Base-by-base conservation (phyloP, 139 green algal genomes). In the Edaphochlamys debaryana region DNA sequence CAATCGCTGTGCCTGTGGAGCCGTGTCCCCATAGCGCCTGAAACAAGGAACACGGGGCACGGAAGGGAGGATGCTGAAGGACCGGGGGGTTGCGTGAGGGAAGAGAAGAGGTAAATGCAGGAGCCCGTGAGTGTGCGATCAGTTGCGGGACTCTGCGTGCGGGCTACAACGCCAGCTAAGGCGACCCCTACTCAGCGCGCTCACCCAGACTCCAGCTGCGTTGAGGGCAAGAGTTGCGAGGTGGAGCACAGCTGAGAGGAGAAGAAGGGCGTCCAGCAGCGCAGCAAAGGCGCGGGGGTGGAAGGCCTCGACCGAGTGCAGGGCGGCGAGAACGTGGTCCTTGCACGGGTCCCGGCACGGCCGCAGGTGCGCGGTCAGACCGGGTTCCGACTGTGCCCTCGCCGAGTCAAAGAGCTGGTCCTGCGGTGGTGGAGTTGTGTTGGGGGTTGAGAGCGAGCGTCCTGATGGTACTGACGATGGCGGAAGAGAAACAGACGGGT, bases 311-410 rank as follows among this genome's bases (percentile, higher is more conserved):
- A 36, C 42, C 15, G 45, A 32, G 34, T 83, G 63, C 13, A 83
- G 77, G 4, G 34, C 0, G 0, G 63, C 63, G 13, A 83, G 77
- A 23, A 83, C 34, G 45, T 75, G 42, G 64, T 83, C 77, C 17
- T 50, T 83, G 41, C 34, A 30, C 11, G 77, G 77, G 63, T 83
- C 64, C 23, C 77, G 77, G 34, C 34, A 50, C 34, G 77, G 77
- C 38, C 77, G 77, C 63, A 81, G 60, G 30, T 81, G 60, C 15
- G 75, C 17, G n/a, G 41, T 45, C 32, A 81, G 30, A 4, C 23
- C 30, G 36, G 60, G 40, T 20, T 81, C 60, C 6, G 75, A 81
- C 60, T 69, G 38, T 29, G 73, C 36, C 0, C 73, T 38, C 29
- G 38, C 58, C n/a, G 7, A 58, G 38, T 69, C 73, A 29, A 80